Conservation (phyloP, 2,329 filamentous ascomycete species). For the Leptographium lundbergii region DNA sequence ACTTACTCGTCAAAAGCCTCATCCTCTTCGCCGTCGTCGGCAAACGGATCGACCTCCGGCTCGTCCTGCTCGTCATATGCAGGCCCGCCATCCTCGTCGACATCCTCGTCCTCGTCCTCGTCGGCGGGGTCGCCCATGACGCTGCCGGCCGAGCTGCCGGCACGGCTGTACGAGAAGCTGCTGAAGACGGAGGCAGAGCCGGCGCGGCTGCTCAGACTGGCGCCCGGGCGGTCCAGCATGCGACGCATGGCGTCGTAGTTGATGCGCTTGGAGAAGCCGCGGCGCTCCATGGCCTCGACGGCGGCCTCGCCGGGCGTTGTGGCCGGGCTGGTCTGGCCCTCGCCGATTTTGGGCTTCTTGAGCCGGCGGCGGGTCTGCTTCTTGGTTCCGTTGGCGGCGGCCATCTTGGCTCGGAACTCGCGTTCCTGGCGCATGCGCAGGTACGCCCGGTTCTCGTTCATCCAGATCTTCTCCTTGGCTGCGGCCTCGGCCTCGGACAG, state of each 20-base stretch:
- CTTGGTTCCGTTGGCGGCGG: slow-evolving; percentile 14
- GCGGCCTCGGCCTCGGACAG: slow-evolving; percentile 60
- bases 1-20: neutral
- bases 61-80: slow-evolving; percentile 5
- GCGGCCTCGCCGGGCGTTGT: slow-evolving; percentile 58
- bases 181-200: slow-evolving; percentile 36
- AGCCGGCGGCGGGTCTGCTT: slow-evolving; percentile 27
- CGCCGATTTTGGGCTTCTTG: slow-evolving; percentile 46
- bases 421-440: slow-evolving; percentile 78
- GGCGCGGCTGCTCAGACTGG: slow-evolving; percentile 21
- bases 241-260: slow-evolving; percentile 55
- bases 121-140: slow-evolving; percentile 9
- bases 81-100: neutral
- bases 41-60: too few relatives aligned
- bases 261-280: slow-evolving; percentile 60
- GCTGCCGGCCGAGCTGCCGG: slow-evolving; percentile 17
- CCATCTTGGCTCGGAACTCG: slow-evolving; percentile 58
- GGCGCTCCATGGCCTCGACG: slow-evolving; percentile 54
- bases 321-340: slow-evolving; percentile 54
- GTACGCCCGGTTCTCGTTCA: slow-evolving; percentile 90
- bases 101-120: slow-evolving; percentile 4
- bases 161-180: slow-evolving; percentile 22
- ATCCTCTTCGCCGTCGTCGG: neutral
- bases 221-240: slow-evolving; percentile 36
- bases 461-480: slow-evolving; percentile 86